phyloP scores from a whole-genome alignment of 768 basidiomycete genomes.

The Clavaria fumosa region DNA sequence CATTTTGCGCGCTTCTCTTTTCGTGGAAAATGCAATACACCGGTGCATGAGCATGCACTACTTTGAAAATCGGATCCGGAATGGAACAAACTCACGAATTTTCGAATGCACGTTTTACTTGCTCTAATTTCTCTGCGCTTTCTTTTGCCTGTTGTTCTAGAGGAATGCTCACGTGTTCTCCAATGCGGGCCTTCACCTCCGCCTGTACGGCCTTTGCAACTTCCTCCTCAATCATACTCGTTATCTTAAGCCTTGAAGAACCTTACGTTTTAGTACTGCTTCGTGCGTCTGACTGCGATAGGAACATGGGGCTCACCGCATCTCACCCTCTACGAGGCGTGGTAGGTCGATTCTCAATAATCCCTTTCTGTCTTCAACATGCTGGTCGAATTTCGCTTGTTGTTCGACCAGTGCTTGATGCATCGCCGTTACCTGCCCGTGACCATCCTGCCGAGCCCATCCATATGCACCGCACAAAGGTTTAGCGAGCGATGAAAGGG shows the following conservation, averaged over 20 bases:
- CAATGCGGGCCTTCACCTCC: slow-evolving; percentile 34
- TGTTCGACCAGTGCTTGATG: too few species aligned
- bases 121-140: slow-evolving; percentile 26
- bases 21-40: too few species aligned
- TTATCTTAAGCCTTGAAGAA: too few species aligned
- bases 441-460: too few species aligned
- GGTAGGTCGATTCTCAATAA: too few species aligned
- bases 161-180: slow-evolving; percentile 31
- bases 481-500: too few species aligned
- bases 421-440: too few species aligned
- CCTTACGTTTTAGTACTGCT: slow-evolving; percentile 1
- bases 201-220: slow-evolving; percentile 27
- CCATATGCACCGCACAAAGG: too few species aligned
- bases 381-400: too few species aligned
- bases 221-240: slow-evolving; percentile 22
- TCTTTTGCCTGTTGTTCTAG: slow-evolving; percentile 30
- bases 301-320: background rate
- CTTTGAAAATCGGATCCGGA: background rate
- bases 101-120: slow-evolving; percentile 27
- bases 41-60: background rate
- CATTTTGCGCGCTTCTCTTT: slow-evolving; percentile 34
- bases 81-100: slow-evolving; percentile 32
- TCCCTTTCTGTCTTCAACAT: too few species aligned
- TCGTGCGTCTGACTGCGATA: background rate
- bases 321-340: too few species aligned